Conservation (phyloP, 225 moss, liverwort and hornwort species). For the Bryoerythrophyllum caledonicum region DNA sequence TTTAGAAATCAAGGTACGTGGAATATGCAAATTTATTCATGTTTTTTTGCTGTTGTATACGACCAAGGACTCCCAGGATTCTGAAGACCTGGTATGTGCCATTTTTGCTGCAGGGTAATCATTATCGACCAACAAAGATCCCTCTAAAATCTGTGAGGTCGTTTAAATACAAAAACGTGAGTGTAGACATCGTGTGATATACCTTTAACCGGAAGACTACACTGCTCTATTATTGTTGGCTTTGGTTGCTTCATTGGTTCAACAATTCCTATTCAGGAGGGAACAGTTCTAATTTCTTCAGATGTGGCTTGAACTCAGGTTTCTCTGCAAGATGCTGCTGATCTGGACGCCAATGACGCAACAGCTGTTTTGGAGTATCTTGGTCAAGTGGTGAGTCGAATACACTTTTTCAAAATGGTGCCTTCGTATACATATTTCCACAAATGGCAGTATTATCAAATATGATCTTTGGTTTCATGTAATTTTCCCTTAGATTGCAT, state of each 20-base stretch:
- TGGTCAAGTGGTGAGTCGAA: slow-evolving; percentile 59
- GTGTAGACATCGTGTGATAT: not conserved
- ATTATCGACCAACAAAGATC: slow-evolving; percentile 91
- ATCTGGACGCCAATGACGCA: slow-evolving; percentile 87
- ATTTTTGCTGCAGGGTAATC: slow-evolving; percentile 64
- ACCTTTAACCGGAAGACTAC: slow-evolving; percentile 1
- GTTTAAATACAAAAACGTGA: slow-evolving; percentile 83
- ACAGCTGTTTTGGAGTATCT: slow-evolving; percentile 79
- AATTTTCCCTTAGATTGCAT: not conserved
- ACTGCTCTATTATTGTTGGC: slow-evolving; percentile 6
- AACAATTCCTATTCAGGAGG: not conserved
- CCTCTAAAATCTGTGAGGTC: slow-evolving; percentile 91
- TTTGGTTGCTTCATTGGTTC: slow-evolving; percentile 12
- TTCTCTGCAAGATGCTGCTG: slow-evolving; percentile 79
- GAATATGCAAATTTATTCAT: not conserved
- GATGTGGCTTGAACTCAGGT: slow-evolving; percentile 47
- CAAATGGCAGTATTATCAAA: not conserved
- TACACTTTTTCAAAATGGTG: not conserved
- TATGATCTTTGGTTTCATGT: not conserved
- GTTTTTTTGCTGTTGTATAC: slow-evolving; percentile 17
- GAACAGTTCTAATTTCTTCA: slow-evolving; percentile 6
- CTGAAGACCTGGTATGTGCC: slow-evolving; percentile 15
- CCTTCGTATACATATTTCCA: not conserved
- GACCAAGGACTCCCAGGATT: not conserved
- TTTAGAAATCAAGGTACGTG: slow-evolving; percentile 83